Percentiles rank a stretch among this genome's conserved stretches.
Conservation (phyloP, 2,329 filamentous ascomycete genomes). For the Talaromyces funiculosus region DNA sequence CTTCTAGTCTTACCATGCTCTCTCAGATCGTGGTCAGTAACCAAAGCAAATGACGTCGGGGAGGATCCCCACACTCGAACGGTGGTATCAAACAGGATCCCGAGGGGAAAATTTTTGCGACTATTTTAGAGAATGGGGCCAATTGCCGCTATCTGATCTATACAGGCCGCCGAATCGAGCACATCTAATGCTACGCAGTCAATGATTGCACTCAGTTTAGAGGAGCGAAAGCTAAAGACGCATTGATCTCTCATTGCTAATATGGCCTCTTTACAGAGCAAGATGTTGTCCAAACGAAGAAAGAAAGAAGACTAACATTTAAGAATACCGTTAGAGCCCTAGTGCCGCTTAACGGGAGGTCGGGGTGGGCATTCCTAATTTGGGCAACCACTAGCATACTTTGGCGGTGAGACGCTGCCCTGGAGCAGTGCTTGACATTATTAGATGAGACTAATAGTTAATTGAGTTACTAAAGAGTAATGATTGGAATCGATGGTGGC, state of each 20-base stretch:
- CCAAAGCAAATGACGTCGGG: conserved; percentile 5
- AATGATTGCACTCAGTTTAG: not conserved
- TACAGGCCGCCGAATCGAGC: too few relatives aligned
- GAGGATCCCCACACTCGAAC: conserved; percentile 3
- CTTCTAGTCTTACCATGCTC: too few relatives aligned
- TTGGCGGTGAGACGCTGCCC: not conserved
- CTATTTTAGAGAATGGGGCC: not conserved
- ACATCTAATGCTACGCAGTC: too few relatives aligned
- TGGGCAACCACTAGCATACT: conserved; percentile 10
- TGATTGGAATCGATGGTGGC: too few relatives aligned
- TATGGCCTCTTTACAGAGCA: too few relatives aligned
- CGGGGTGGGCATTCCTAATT: conserved; percentile 5
- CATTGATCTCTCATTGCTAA: not conserved
- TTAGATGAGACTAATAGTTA: not conserved
- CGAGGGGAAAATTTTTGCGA: not conserved
- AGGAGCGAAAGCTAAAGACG: not conserved
- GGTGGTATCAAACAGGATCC: not conserved
- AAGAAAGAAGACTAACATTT: not conserved
- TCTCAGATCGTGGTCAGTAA: too few relatives aligned
- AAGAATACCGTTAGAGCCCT: not conserved
- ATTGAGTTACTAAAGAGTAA: too few relatives aligned
- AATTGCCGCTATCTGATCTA: not conserved
- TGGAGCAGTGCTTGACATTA: not conserved
- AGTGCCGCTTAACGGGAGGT: not conserved
- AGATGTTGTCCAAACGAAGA: not conserved